Conservation (phyloP, 352 stramenopile genomes). For the Phytophthora hybrid region DNA sequence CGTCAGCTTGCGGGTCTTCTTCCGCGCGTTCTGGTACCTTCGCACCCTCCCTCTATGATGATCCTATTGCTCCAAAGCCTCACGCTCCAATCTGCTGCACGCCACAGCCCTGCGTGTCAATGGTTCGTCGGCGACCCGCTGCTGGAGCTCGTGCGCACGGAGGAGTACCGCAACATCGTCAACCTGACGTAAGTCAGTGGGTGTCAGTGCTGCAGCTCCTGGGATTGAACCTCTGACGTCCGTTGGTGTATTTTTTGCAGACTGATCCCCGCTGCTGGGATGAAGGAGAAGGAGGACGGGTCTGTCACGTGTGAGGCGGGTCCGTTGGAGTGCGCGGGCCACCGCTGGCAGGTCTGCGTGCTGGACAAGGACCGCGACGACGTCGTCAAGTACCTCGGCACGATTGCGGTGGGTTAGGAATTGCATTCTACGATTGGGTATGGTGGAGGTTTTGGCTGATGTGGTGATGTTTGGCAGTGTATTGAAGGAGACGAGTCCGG, state of each 20-base stretch:
- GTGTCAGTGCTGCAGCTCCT: not conserved
- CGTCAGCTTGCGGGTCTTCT: slow-evolving; percentile 74
- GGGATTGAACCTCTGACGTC: not conserved
- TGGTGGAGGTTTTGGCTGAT: not conserved
- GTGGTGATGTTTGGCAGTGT: slow-evolving; percentile 43
- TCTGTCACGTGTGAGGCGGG: slow-evolving; percentile 71
- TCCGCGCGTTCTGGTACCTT: slow-evolving; percentile 77
- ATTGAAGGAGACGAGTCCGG: slow-evolving; percentile 83
- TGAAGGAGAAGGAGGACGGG: slow-evolving; percentile 65
- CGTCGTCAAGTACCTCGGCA: slow-evolving; percentile 79
- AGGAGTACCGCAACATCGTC: slow-evolving; percentile 79
- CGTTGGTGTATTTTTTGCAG: slow-evolving; percentile 29
- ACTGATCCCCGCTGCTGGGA: slow-evolving; percentile 75
- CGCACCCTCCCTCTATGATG: not conserved
- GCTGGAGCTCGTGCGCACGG: slow-evolving; percentile 70
- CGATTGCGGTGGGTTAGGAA: slow-evolving; percentile 61
- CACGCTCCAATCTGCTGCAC: not conserved
- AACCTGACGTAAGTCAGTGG: slow-evolving; percentile 57
- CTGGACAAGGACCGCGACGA: slow-evolving; percentile 79
- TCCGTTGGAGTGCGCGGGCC: slow-evolving; percentile 74
- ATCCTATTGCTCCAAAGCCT: not conserved
- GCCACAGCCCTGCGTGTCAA: slow-evolving; percentile 74
- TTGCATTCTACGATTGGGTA: not conserved
- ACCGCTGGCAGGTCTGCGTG: slow-evolving; percentile 76
- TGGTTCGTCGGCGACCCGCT: slow-evolving; percentile 82